These are phyloP conservation scores for Pyrenophora seminiperda DNA, from an alignment of 2,329 filamentous ascomycete species.

Conservation along the genomic window DNA sequence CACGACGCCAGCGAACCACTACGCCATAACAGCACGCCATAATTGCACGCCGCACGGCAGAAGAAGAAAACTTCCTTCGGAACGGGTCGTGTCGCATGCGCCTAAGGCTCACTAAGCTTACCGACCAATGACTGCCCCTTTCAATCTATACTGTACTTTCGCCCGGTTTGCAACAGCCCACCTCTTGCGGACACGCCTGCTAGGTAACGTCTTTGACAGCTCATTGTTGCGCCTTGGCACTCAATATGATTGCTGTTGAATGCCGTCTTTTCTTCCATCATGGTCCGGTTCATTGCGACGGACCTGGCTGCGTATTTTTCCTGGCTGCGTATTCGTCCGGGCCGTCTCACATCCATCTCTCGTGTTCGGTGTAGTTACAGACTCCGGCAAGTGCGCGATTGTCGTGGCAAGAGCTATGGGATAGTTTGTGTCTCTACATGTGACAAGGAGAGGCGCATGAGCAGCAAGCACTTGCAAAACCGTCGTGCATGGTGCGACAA, in stretches of 20 bases:
- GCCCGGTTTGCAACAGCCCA: background rate
- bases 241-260: background rate
- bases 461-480: no score
- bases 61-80: background rate
- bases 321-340: background rate
- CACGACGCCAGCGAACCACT: conserved; percentile 8
- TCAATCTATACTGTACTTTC: background rate
- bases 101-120: no score
- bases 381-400: background rate
- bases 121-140: no score
- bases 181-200: background rate
- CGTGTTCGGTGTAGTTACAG: background rate
- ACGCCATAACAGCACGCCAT: background rate
- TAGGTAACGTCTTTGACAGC: conserved; percentile 4
- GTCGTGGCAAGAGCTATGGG: background rate
- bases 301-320: background rate
- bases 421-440: no score
- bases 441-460: no score
- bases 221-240: conserved; percentile 3
- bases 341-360: background rate
- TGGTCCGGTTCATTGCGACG: background rate
- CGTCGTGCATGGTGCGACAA: background rate
- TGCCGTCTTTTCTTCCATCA: background rate
- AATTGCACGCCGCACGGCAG: background rate
- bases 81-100: no score